Percentiles rank a stretch among this genome's conserved stretches.
Evolutionary conservation across 441 rosid genomes (phyloP).

Genomic region (Manihot esculenta): DNA sequence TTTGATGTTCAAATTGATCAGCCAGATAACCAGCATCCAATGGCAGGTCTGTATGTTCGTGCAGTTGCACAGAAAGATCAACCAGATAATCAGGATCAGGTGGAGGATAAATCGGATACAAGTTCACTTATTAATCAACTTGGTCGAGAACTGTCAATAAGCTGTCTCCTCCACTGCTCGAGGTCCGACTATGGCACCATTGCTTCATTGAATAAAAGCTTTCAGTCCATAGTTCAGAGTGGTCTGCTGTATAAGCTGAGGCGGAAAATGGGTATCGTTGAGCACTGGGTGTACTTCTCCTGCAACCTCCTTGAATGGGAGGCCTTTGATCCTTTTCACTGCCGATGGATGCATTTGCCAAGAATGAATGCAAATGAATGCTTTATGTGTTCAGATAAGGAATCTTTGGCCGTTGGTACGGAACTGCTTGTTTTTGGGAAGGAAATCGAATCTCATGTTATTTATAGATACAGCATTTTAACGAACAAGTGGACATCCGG

Average conservation of each 20-base stretch:
- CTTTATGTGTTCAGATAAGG: constrained; percentile 69
- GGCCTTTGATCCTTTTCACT: constrained; percentile 60
- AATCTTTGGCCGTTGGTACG: constrained; percentile 77
- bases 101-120: constrained; percentile 33
- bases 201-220: constrained; percentile 49
- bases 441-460: constrained; percentile 51
- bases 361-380: constrained; percentile 58
- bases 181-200: constrained; percentile 67
- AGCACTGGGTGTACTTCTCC: constrained; percentile 81
- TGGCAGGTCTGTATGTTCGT: constrained; percentile 13
- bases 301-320: constrained; percentile 71
- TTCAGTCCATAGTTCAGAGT: constrained; percentile 47
- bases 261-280: constrained; percentile 48
- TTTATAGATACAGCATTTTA: constrained; percentile 61
- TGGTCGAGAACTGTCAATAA: constrained; percentile 57
- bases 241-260: constrained; percentile 68
- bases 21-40: constrained; percentile 13
- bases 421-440: constrained; percentile 81
- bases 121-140: constrained; percentile 55
- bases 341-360: constrained; percentile 71
- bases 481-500: constrained; percentile 67
- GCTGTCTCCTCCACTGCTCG: constrained; percentile 60
- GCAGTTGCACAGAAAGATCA: constrained; percentile 1
- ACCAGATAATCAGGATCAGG: constrained; percentile 14
- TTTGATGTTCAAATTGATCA: neutral